Base-by-base conservation (phyloP, 352 stramenopile species). In the Porosira glacialis region DNA sequence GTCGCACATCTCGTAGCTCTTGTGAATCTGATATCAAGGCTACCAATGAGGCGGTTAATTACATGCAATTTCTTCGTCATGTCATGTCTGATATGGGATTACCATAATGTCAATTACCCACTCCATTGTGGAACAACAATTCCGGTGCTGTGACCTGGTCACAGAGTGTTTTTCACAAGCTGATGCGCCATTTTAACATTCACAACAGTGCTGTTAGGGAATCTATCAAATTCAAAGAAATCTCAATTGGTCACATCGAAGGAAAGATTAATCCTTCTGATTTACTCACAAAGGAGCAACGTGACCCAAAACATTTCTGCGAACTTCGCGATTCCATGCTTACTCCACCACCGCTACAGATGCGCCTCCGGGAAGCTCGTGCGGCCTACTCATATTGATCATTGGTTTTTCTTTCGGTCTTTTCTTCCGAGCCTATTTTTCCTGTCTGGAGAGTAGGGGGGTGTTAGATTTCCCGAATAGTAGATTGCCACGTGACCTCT, bases 1-100 rank as follows among this genome's bases (percentile, higher is more conserved):
- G 19, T 3, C 45, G 15, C 2, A 56, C 47, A 15, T 26, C 47
- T n/a, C 27, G 26, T 1, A 56, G 47, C 19, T 56, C 33, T 0
- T 57, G 44, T 31, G 31, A 56, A 56, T 26, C 56, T n/a, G 56
- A 64, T 26, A 55, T 64, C 24, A 47, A 33, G 8, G 27, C 27
- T 21, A 19, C 11, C 21, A 33, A 49, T 17, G 41, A 49, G n/a
- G 6, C 26, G 8, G 15, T 41, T 15, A 41, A 15, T 8, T 8
- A 41, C 8, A 8, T 41, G 8, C 35, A 15, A 8, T 15, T 15
- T 15, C 8, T 41, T 8, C 35, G 8, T 8, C 8, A 41, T 41
- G 13, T 28, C 24, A n/a, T 44, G 41, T 44, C 31, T n/a, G 35
- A 41, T 41, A 8, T 41, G 35, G 35, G 35, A 41, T 15, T 41